Evolutionary conservation across 2,329 filamentous ascomycete species (phyloP).

Genomic region (Blastomyces parvus): DNA sequence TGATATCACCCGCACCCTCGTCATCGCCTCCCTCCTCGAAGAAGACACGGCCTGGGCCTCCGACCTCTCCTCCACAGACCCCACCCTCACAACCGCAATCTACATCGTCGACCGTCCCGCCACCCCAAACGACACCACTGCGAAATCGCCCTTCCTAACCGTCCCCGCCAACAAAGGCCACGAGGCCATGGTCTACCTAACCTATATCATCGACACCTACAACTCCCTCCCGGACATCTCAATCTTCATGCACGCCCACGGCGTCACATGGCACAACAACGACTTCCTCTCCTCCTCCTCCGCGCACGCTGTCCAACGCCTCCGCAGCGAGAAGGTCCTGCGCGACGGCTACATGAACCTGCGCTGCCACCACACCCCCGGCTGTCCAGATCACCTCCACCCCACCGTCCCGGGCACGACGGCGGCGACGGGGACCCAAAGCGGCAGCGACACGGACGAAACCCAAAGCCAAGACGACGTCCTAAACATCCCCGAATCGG

Average conservation of each 20-base stretch:
- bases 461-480: conserved; percentile 26
- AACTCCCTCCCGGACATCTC: conserved; percentile 48
- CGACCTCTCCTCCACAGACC: conserved; percentile 39
- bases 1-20: conserved; percentile 45
- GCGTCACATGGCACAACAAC: conserved; percentile 51
- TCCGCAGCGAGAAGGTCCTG: conserved; percentile 43
- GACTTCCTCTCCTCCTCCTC: conserved; percentile 43
- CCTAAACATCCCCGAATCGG: conserved; percentile 38
- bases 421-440: neutral
- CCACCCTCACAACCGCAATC: conserved; percentile 36
- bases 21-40: conserved; percentile 43
- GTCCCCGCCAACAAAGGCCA: conserved; percentile 51
- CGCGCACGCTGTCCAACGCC: conserved; percentile 40
- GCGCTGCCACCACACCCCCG: conserved; percentile 48
- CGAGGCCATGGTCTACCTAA: conserved; percentile 53
- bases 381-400: conserved; percentile 51
- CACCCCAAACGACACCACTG: conserved; percentile 28
- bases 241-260: conserved; percentile 51
- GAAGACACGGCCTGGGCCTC: conserved; percentile 44
- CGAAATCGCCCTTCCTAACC: conserved; percentile 40
- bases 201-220: conserved; percentile 54
- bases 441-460: neutral
- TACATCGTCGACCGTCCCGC: neutral
- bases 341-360: conserved; percentile 50
- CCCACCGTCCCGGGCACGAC: conserved; percentile 25